Evolutionary conservation across 192 early-diverging fungal genomes (phyloP).

Genomic region (Rhizoclosmatium globosum): DNA sequence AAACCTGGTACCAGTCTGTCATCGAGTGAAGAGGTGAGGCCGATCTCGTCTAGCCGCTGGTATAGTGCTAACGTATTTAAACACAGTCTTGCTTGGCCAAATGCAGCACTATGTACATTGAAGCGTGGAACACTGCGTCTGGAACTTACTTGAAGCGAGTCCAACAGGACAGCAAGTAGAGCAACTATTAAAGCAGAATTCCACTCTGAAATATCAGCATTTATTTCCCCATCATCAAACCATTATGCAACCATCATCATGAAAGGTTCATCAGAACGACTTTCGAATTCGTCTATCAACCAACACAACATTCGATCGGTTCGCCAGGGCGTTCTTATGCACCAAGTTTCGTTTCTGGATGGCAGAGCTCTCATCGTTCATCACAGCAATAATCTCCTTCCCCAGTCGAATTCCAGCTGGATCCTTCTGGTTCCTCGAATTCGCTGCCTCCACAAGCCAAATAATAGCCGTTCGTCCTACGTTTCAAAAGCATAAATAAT

Average conservation of each 20-base stretch:
- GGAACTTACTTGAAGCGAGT: conserved; percentile 77
- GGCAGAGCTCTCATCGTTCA: conserved; percentile 73
- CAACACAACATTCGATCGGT: conserved; percentile 67
- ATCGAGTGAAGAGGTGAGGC: conserved; percentile 71
- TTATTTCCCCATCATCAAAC: not conserved
- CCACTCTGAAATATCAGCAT: not conserved
- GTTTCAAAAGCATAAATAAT: not conserved
- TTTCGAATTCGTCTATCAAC: conserved; percentile 42
- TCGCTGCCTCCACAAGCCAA: conserved; percentile 85
- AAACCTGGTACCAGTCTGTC: conserved; percentile 77
- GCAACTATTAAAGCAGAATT: not conserved
- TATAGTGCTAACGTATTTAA: too few species aligned
- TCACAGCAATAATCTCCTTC: conserved; percentile 81
- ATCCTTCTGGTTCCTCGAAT: conserved; percentile 55
- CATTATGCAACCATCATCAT: not conserved
- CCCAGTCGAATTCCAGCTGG: conserved; percentile 75
- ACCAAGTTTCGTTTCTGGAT: conserved; percentile 77
- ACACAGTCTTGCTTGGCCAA: conserved; percentile 71
- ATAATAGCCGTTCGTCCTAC: conserved; percentile 71
- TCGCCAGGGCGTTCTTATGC: conserved; percentile 84
- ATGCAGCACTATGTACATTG: conserved; percentile 91
- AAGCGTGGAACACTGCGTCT: conserved; percentile 85
- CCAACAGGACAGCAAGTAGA: conserved; percentile 62
- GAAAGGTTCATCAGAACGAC: not conserved
- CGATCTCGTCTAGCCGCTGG: not conserved